These are phyloP conservation scores for Neostapfia colusana DNA, from an alignment of 176 grass and related monocot genomes.

Conservation along the genomic window DNA sequence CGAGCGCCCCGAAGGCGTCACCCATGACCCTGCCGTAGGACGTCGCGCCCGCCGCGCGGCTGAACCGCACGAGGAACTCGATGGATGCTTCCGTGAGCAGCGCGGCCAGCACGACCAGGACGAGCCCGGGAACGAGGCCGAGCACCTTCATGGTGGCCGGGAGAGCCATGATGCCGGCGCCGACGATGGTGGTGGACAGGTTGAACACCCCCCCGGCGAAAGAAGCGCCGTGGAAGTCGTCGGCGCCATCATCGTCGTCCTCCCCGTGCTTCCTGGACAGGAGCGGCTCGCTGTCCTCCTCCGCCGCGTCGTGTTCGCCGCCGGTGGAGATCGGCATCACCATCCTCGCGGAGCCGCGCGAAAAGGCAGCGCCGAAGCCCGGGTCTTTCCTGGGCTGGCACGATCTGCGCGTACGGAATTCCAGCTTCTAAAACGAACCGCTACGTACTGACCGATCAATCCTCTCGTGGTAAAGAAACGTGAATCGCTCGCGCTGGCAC, in stretches of 20 bases:
- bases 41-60: slow-evolving; percentile 56
- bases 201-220: slow-evolving; percentile 86
- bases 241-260: slow-evolving; percentile 32
- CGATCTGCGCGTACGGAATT: slow-evolving; percentile 40
- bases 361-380: slow-evolving; percentile 11
- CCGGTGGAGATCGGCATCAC: slow-evolving; percentile 47
- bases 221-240: slow-evolving; percentile 64
- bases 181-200: slow-evolving; percentile 88
- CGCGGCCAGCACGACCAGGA: slow-evolving; percentile 66
- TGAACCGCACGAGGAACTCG: slow-evolving; percentile 71
- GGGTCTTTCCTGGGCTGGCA: slow-evolving; percentile 3
- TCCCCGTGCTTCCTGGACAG: slow-evolving; percentile 41
- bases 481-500: background rate
- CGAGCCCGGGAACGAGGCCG: slow-evolving; percentile 71
- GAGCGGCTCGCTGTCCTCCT: slow-evolving; percentile 55
- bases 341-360: slow-evolving; percentile 20
- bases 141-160: slow-evolving; percentile 92
- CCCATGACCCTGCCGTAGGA: slow-evolving; percentile 78
- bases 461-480: background rate
- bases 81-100: slow-evolving; percentile 85
- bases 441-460: background rate
- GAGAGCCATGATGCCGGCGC: slow-evolving; percentile 94
- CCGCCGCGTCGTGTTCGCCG: slow-evolving; percentile 43
- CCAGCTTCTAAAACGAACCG: slow-evolving; percentile 10
- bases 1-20: slow-evolving; percentile 67